Evolutionary conservation across 495 filamentous ascomycete genomes (phyloP).

Genomic region (Xylaria telfairii): DNA sequence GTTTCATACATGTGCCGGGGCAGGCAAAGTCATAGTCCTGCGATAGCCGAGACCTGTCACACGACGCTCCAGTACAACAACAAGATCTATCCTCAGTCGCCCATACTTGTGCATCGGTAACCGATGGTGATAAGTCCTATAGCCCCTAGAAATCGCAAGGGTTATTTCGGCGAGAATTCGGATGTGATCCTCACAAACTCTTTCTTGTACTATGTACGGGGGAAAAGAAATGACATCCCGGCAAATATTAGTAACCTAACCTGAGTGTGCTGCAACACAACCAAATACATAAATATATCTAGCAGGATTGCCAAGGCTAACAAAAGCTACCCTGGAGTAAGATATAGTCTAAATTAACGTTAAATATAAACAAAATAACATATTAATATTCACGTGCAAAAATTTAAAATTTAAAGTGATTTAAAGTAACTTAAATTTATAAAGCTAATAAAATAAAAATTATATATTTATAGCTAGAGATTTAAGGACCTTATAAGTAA

Average conservation of each 20-base stretch:
- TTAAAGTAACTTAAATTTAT: not conserved
- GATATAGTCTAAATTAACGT: not conserved
- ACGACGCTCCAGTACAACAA: not conserved
- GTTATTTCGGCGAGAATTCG: not conserved
- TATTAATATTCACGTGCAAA: no score
- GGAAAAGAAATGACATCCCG: not conserved
- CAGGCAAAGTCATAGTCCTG: not conserved
- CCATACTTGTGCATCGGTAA: not conserved
- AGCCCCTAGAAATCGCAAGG: no score
- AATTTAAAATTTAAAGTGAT: not conserved
- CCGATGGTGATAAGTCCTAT: not conserved
- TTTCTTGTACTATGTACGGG: not conserved
- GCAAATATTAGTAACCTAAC: not conserved
- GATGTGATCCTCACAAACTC: not conserved
- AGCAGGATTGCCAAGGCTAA: not conserved
- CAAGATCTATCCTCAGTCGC: not conserved
- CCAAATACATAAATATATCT: not conserved
- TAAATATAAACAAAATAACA: not conserved
- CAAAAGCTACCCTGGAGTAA: not conserved
- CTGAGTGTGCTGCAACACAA: not conserved
- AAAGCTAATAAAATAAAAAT: no score
- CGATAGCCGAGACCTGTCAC: not conserved
- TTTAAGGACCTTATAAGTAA: no score
- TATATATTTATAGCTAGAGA: no score
- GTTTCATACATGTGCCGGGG: not conserved